Evolutionary conservation across 1,284 basidiomycete species (phyloP), one percentile per base, ranked within the genome.

Genomic region (Gymnopus androsaceus): DNA sequence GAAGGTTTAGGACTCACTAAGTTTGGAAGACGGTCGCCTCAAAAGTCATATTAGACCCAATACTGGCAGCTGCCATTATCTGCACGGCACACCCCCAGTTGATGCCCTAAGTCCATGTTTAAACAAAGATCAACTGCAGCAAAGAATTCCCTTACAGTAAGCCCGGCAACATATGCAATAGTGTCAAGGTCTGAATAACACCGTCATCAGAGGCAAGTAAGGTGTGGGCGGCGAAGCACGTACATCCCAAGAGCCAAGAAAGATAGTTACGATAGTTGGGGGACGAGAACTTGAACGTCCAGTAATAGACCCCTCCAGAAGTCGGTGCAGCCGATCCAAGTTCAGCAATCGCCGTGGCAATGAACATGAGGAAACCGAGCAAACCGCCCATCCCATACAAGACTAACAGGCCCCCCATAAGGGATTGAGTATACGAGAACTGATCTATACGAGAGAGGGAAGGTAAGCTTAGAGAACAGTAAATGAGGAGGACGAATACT

Each of bases 41-140:
- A 63, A 82, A 90, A 1, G 63, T 69, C 41, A 74, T 74, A 23
- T 76, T 72, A 8, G 83, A 77, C 0, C 82, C 81, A 46, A 90
- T 87, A 51, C 73, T 82, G 1, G 75, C 81, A 0, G 84, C 87
- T 4, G 87, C 88, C 73, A 84, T 82, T 23, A 90, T 72, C 64
- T 90, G 88, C 1, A 88, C 76, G 0, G 88, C 85, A 44, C 82
- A 84, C 17, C 84, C 89, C 88, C 88, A 93, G 59, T 88, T 87
- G 17, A 90, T 83, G 0, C 61, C 48, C 57, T 58, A 25, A 27
- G 7, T 25, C 17, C 9, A 17, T 38, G 27, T n/a, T 25, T 2
- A n/a, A 25, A 27, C 12, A 21, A 14, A 48, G 8, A 33, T 2
- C 4, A 21, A 34, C n/a, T 14, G 12, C n/a, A n/a, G n/a, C n/a